Conservation (phyloP, 2,329 filamentous ascomycete genomes). For the Ascochyta fabae region DNA sequence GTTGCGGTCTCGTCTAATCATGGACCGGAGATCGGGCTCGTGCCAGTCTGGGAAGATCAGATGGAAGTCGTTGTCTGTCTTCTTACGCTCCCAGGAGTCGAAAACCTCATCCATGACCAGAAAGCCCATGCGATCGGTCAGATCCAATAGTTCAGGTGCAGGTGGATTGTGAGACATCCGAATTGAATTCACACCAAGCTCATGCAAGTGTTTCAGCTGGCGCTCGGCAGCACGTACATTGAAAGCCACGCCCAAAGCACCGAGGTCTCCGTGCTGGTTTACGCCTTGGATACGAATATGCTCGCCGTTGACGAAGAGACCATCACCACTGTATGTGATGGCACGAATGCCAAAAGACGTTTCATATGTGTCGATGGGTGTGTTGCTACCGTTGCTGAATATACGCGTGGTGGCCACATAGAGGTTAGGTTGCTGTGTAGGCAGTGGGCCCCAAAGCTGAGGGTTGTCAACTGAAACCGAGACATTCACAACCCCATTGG, state of each 20-base stretch:
- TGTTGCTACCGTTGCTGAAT: constrained; percentile 17
- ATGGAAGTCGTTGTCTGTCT: constrained; percentile 59
- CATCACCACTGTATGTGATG: constrained; percentile 51
- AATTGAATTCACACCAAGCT: constrained; percentile 60
- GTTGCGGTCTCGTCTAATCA: constrained; percentile 62
- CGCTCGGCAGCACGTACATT: constrained; percentile 58
- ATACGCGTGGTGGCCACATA: constrained; percentile 57
- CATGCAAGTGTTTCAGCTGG: constrained; percentile 58
- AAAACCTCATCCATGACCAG: constrained; percentile 63
- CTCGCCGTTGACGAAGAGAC: constrained; percentile 58
- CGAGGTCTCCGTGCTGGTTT: constrained; percentile 60
- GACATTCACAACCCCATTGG: constrained; percentile 37
- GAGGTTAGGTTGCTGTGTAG: constrained; percentile 55
- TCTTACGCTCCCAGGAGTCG: constrained; percentile 58
- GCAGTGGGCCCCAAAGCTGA: constrained; percentile 58
- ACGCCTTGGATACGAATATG: constrained; percentile 55
- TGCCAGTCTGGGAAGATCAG: constrained; percentile 61
- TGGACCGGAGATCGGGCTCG: constrained; percentile 59
- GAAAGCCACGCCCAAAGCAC: constrained; percentile 60
- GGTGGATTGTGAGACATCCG: constrained; percentile 63
- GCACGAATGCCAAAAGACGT: constrained; percentile 60
- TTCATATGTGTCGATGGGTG: constrained; percentile 54
- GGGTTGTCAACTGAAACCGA: constrained; percentile 50
- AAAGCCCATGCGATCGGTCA: constrained; percentile 59
- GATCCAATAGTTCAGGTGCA: constrained; percentile 57